Percentiles rank a stretch among this genome's conserved stretches.
These are phyloP conservation scores for Simmondsia chinensis DNA, from an alignment of 148 eudicot species.

Conservation along the genomic window DNA sequence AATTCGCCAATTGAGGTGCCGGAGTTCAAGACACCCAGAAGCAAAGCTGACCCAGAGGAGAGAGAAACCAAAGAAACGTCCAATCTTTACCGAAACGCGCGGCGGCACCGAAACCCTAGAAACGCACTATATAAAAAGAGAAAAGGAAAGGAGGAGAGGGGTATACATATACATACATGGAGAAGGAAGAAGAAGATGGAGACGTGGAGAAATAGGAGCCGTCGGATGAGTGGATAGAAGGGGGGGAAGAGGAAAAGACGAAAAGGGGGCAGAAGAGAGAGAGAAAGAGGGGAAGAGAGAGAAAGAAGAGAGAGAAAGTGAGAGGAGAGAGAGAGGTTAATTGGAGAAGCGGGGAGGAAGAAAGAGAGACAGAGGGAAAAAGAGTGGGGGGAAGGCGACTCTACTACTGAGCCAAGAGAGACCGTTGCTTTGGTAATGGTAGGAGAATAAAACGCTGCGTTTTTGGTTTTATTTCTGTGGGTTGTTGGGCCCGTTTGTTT, in stretches of 20 bases:
- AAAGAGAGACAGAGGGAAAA: no score
- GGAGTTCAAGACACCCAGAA: not conserved
- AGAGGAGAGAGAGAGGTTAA: not conserved
- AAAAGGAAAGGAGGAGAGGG: conserved; percentile 5
- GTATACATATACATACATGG: conserved; percentile 5
- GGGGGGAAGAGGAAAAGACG: conserved; percentile 18
- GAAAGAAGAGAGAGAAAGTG: conserved; percentile 3
- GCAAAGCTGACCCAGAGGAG: conserved; percentile 1
- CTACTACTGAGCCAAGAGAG: not conserved
- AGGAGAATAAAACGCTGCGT: no score
- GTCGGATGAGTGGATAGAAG: conserved; percentile 18
- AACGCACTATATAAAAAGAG: conserved; percentile 37
- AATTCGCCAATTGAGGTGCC: not conserved
- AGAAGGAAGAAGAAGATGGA: conserved; percentile 13
- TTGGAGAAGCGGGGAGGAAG: not conserved
- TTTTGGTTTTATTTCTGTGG: no score
- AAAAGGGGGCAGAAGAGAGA: conserved; percentile 18
- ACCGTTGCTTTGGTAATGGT: no score
- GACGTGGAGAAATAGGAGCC: conserved; percentile 25
- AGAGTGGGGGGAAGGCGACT: not conserved
- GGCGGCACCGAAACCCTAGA: conserved; percentile 1
- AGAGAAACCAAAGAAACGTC: conserved; percentile 2
- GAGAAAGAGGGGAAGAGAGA: not conserved
- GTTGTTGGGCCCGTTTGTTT: no score
- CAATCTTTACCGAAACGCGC: not conserved